Conservation (phyloP, 768 basidiomycete species). For the Serendipita sp. region DNA sequence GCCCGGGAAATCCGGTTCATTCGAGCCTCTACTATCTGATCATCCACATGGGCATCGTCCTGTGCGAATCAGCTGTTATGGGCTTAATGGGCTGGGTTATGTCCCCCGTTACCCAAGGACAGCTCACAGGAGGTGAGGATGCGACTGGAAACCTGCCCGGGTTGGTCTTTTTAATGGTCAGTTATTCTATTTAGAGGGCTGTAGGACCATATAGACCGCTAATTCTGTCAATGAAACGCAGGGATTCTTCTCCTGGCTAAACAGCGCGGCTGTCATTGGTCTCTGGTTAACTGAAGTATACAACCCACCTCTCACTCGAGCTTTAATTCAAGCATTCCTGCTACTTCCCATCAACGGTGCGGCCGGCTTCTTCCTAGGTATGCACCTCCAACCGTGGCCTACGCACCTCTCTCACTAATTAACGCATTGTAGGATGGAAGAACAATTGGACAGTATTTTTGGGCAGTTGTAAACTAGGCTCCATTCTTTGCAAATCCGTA, state of each 20-base stretch:
- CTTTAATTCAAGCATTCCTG: background rate
- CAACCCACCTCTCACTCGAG: background rate
- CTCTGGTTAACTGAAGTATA: background rate
- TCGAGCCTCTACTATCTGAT: constrained; percentile 1
- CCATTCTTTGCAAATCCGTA: background rate
- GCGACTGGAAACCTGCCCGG: background rate
- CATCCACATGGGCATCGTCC: background rate
- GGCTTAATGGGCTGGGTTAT: background rate
- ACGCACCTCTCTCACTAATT: background rate
- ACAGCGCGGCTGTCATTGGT: background rate
- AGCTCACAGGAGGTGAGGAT: constrained; percentile 3
- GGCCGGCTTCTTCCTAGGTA: background rate
- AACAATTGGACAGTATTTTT: background rate
- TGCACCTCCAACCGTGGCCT: too few species aligned
- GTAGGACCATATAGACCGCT: background rate
- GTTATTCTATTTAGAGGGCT: background rate
- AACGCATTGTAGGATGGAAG: background rate
- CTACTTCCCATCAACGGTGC: background rate
- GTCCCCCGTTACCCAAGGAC: background rate
- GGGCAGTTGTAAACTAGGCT: background rate
- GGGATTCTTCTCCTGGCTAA: background rate
- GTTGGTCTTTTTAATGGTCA: background rate
- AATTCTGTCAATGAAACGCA: background rate
- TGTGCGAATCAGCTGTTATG: background rate
- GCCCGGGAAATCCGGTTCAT: background rate